Evolutionary conservation across 257 asterid genomes (phyloP).

Genomic region (Nicotiana knightiana): DNA sequence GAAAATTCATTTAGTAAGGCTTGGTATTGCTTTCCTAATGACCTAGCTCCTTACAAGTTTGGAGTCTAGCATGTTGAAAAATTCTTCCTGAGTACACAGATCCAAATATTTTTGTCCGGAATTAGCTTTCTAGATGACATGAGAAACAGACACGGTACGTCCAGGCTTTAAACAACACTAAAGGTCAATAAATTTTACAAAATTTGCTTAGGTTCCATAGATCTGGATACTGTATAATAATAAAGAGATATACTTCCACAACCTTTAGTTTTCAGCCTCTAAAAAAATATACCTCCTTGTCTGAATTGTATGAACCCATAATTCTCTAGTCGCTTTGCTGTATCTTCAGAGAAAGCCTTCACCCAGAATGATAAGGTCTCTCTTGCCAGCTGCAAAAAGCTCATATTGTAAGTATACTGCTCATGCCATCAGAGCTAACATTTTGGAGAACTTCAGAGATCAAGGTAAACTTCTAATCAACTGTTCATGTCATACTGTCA

Average conservation of each 20-base stretch:
- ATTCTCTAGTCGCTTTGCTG: conserved; percentile 97
- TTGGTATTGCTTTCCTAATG: not conserved
- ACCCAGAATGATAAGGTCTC: conserved; percentile 94
- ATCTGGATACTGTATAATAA: not conserved
- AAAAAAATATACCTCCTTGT: conserved; percentile 74
- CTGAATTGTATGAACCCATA: conserved; percentile 94
- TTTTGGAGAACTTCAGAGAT: not conserved
- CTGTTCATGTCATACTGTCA: not conserved
- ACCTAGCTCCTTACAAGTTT: not conserved
- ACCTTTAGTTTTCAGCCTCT: not conserved
- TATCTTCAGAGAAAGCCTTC: conserved; percentile 96
- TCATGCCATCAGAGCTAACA: not conserved
- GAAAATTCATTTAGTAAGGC: not conserved
- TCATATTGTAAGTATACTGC: not conserved
- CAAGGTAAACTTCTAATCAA: not conserved
- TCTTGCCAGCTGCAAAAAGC: conserved; percentile 80
- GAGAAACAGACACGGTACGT: not conserved
- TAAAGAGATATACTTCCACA: not conserved
- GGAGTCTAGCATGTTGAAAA: not conserved
- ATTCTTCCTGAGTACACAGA: not conserved
- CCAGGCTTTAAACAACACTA: not conserved
- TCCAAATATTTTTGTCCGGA: not conserved
- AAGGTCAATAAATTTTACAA: not conserved
- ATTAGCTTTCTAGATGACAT: not conserved
- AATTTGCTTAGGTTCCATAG: not conserved